Percentiles rank a stretch among this genome's conserved stretches.
These are phyloP conservation scores for Acrasis kona DNA, from an alignment of 78 protist species.

Conservation along the genomic window DNA sequence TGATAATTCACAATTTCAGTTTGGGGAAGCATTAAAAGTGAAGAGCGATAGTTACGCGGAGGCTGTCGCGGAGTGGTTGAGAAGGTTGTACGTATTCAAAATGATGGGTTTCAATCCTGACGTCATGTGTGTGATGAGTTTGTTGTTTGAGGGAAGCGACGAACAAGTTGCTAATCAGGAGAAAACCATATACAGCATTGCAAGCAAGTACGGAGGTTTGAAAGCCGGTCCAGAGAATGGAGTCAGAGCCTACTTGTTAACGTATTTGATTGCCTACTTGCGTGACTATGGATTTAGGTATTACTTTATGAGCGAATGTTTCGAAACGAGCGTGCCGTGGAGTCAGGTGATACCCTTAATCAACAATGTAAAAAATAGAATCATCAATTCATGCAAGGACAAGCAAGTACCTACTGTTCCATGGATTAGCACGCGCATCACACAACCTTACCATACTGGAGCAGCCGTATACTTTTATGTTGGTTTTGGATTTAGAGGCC, in stretches of 20 bases:
- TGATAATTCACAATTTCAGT: slow-evolving; percentile 45
- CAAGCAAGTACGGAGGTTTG: background rate
- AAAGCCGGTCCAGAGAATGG: slow-evolving; percentile 35
- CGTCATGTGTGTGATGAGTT: slow-evolving; percentile 8
- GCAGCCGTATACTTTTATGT: slow-evolving; percentile 34
- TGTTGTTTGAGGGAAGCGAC: slow-evolving; percentile 18
- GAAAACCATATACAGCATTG: background rate
- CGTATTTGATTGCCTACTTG: slow-evolving; percentile 59
- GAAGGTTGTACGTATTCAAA: slow-evolving; percentile 1
- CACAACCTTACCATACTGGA: slow-evolving; percentile 28
- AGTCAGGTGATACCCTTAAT: background rate
- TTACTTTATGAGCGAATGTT: slow-evolving; percentile 30
- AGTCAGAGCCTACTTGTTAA: slow-evolving; percentile 21
- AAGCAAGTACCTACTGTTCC: background rate
- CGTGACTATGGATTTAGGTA: slow-evolving; percentile 62
- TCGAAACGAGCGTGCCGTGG: background rate
- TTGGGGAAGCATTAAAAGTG: slow-evolving; percentile 42
- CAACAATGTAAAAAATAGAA: background rate
- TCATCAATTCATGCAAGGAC: slow-evolving; percentile 2
- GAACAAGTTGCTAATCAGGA: background rate
- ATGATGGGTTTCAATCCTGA: slow-evolving; percentile 13
- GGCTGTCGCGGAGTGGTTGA: background rate
- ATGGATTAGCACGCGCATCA: slow-evolving; percentile 26
- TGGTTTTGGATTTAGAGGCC: slow-evolving; percentile 25
- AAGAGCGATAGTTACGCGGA: background rate